Evolutionary conservation across 2,329 filamentous ascomycete genomes (phyloP), one percentile per base, ranked within the genome.

Genomic region (Blastomyces gilchristii): DNA sequence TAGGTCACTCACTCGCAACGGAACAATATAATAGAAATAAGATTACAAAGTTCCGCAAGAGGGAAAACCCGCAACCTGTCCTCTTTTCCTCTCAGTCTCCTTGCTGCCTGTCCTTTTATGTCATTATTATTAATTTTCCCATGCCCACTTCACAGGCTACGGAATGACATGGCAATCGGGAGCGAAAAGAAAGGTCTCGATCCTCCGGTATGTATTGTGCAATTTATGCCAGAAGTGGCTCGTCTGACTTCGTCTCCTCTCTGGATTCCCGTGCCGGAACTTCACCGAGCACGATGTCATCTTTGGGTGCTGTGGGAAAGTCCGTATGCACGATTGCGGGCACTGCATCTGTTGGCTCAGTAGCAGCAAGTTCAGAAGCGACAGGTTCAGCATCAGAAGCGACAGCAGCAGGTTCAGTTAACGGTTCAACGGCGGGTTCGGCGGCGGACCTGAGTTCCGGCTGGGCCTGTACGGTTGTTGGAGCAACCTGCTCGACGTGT

Each of bases 371-470:
- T 16, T 52, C 49, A 52, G 14, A 14, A 31, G 12, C 14, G 25
- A 16, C 12, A 28, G 4, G 16, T n/a, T 9, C 8, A 22, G 43
- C 28, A 62, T 57, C 25, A 31, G 18, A 28, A 2, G 53, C 18
- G 62, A 58, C 18, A 31, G 49, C n/a, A 60, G 9, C 14, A 18
- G 61, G 62, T 22, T 76, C 73, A 41, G 65, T 22, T n/a, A 56
- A 6, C 11, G 53, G 53, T 22, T 56, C 31, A 39, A 16, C 70
- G 41, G 71, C 66, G n/a, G 79, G 78, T 63, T 61, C 66, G 4
- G 63, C 53, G 58, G 68, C 69, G 39, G 49, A 31, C 12, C 6
- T 52, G 6, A 52, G 25, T 31, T 31, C 49, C 5, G 76, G 69
- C 68, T 78, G 34, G 5, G 22, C 31, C n/a, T 58, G 54, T 22